Evolutionary conservation across 257 asterid genomes (phyloP), one percentile per base, ranked within the genome.

Genomic region (Schizonepeta tenuifolia): DNA sequence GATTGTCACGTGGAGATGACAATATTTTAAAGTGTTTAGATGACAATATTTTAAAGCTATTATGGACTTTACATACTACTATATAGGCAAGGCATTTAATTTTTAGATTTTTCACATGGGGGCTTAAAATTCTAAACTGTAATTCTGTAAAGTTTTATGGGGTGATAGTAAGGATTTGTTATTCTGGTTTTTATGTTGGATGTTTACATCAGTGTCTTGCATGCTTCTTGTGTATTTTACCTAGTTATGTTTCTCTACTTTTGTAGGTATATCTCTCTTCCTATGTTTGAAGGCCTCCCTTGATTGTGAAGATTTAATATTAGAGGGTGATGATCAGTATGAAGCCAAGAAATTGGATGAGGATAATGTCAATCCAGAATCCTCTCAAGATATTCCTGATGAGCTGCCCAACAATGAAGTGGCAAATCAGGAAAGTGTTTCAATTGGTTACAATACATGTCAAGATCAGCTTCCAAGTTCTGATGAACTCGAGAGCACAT

Each of bases 191-290:
- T 36, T 60, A 28, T 50, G 51, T 51, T 58, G 43, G 15, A 53
- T 47, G 46, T 58, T 28, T 7, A 7, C 22, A 31, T 28, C 64
- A 18, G 15, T 21, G 13, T 22, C 11, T 20, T 41, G 43, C 63
- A 12, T 22, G 14, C 49, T 36, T 71, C 43, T 35, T 44, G 35
- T 3, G 24, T 46, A 13, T n/a, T 7, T 47, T 69, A 2, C 36
- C 6, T 14, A 24, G 6, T 18, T 61, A 61, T 26, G 20, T 17
- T 36, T 58, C 36, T 65, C 71, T 20, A 35, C 4, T 70, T 43
- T 56, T 50, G 15, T 70, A 77, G 82, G 76, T 61, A 55, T 62
- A 58, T 77, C 71, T 75, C 63, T 73, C 57, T 9, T 41, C 49
- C 8, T 1, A 38, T 44, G 15, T 18, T 47, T 70, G 0, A 69